These are phyloP conservation scores for Aureobasidium namibiae DNA, from an alignment of 2,329 filamentous ascomycete species.

Conservation along the genomic window DNA sequence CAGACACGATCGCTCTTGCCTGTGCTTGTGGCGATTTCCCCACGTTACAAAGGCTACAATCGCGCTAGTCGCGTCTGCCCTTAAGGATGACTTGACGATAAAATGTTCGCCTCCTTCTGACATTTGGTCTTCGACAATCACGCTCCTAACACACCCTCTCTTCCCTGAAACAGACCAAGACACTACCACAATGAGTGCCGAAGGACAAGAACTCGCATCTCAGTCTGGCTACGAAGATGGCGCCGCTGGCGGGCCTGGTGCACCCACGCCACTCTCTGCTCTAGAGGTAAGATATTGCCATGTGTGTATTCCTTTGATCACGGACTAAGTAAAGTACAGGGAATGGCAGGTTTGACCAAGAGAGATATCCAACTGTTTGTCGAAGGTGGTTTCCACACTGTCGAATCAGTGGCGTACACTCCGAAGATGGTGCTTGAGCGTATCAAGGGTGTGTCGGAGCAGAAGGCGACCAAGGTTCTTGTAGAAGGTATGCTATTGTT, in stretches of 20 bases:
- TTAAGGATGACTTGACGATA: not conserved
- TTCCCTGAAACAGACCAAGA: not conserved
- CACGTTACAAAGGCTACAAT: not conserved
- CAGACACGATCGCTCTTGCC: not conserved
- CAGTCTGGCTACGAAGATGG: constrained; percentile 70
- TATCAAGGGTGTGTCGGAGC: constrained; percentile 96
- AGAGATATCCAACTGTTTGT: constrained; percentile 89
- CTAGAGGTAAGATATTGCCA: constrained; percentile 60
- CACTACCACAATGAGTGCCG: constrained; percentile 34
- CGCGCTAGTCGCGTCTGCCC: not conserved
- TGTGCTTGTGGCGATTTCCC: not conserved
- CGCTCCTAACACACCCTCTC: not conserved
- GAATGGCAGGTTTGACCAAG: constrained; percentile 80
- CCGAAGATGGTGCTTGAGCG: constrained; percentile 73
- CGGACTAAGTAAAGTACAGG: constrained; percentile 45
- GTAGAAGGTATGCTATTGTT: constrained; percentile 62
- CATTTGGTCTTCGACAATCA: not conserved
- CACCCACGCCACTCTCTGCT: constrained; percentile 79
- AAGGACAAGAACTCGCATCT: constrained; percentile 49
- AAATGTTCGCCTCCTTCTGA: not conserved
- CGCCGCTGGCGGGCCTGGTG: constrained; percentile 71
- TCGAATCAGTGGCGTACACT: constrained; percentile 93
- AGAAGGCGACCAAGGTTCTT: constrained; percentile 87
- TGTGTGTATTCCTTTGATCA: constrained; percentile 13
- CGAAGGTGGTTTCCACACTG: constrained; percentile 89